Evolutionary conservation across 257 asterid species (phyloP).

Genomic region (Nicotiana sylvestris): DNA sequence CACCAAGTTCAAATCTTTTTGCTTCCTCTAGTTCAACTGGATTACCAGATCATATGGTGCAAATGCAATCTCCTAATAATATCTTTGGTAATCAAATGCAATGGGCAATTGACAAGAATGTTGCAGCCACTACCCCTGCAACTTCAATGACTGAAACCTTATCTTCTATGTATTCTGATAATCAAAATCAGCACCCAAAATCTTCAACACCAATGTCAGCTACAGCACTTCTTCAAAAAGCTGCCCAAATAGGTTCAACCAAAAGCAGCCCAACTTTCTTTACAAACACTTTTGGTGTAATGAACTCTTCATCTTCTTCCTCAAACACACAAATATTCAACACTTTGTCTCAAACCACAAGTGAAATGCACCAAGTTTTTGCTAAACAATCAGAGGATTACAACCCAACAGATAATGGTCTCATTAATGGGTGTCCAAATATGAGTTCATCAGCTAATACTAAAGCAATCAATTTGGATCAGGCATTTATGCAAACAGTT

Average conservation of each 20-base stretch:
- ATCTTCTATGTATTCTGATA: constrained; percentile 38
- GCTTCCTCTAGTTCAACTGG: constrained; percentile 20
- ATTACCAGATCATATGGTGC: constrained; percentile 43
- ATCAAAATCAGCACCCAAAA: constrained; percentile 18
- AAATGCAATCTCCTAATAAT: constrained; percentile 39
- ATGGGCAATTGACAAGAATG: constrained; percentile 18
- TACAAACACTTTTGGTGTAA: constrained; percentile 47
- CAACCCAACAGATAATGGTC: not conserved
- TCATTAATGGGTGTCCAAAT: constrained; percentile 3
- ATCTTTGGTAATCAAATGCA: constrained; percentile 30
- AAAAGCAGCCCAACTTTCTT: constrained; percentile 45
- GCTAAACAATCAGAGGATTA: constrained; percentile 27
- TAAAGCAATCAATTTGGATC: not conserved
- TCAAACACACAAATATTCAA: constrained; percentile 20
- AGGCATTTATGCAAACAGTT: constrained; percentile 19
- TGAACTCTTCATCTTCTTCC: constrained; percentile 44
- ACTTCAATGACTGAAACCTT: constrained; percentile 38
- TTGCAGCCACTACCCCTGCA: constrained; percentile 7
- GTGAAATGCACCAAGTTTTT: constrained; percentile 43
- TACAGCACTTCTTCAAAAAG: constrained; percentile 81
- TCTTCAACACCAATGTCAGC: constrained; percentile 66
- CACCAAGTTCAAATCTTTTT: not conserved
- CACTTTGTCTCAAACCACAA: constrained; percentile 26
- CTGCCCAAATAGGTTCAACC: constrained; percentile 86
- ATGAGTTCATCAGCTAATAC: not conserved